A percentile compares a stretch with the other conserved stretches of the same genome.
Conservation (phyloP, 257 asterid species). For the Gardenia jasminoides region DNA sequence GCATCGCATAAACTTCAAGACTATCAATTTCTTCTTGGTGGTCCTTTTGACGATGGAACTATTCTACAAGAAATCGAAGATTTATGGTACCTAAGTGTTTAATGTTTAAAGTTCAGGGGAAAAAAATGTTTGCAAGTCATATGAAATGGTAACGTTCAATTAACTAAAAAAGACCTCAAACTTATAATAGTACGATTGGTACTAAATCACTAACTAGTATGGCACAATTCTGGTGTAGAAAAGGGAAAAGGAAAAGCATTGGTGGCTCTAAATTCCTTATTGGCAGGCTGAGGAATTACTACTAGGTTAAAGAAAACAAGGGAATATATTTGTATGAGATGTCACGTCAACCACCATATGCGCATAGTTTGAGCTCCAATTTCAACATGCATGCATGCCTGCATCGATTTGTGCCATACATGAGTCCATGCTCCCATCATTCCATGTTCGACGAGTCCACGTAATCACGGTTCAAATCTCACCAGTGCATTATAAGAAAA, state of each 20-base stretch:
- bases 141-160: background rate
- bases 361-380: background rate
- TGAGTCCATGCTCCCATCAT: background rate
- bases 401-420: background rate
- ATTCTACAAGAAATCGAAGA: no score
- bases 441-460: background rate
- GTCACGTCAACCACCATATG: constrained; percentile 13
- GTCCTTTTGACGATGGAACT: no score
- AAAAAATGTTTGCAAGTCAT: background rate
- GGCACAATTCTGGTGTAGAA: background rate
- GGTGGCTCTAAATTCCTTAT: background rate
- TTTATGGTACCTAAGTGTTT: no score
- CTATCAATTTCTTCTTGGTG: no score
- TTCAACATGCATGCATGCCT: background rate
- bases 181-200: no score
- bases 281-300: background rate
- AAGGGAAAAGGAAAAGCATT: background rate
- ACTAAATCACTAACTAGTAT: background rate
- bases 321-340: constrained; percentile 2
- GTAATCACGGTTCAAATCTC: no score
- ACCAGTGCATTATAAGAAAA: no score
- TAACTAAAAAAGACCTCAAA: background rate
- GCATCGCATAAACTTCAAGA: background rate
- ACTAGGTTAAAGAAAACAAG: background rate
- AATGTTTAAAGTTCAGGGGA: background rate